Percentiles rank a stretch among this genome's conserved stretches.
phyloP scores from a whole-genome alignment of 371 early-diverging fungal species.

The Thermomucor indicae-seudaticae region DNA sequence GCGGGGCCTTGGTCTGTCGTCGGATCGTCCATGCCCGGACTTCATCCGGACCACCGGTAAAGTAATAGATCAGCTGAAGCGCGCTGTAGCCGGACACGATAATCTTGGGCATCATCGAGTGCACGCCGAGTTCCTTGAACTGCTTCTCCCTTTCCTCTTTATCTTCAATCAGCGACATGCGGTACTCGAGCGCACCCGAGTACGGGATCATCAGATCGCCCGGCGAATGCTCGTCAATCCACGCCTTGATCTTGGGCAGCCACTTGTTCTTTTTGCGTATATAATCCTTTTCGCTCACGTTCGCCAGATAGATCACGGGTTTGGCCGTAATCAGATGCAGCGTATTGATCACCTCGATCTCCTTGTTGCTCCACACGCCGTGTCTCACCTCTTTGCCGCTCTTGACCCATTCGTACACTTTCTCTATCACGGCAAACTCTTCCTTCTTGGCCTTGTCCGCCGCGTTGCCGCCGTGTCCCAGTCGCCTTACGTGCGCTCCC shows the following conservation, averaged over 20 bases:
- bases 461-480: conserved; percentile 76
- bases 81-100: conserved; percentile 90
- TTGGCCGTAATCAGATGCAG: conserved; percentile 96
- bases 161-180: conserved; percentile 30
- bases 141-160: conserved; percentile 61
- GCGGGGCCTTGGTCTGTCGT: conserved; percentile 89
- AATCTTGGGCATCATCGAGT: conserved; percentile 85
- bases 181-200: conserved; percentile 80
- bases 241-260: conserved; percentile 84
- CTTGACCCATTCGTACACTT: conserved; percentile 72
- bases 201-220: conserved; percentile 92
- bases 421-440: conserved; percentile 72
- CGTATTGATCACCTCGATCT: conserved; percentile 89
- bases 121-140: conserved; percentile 55
- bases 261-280: conserved; percentile 91
- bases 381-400: conserved; percentile 83
- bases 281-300: conserved; percentile 89
- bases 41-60: conserved; percentile 96
- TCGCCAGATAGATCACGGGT: conserved; percentile 96
- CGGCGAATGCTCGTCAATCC: conserved; percentile 86
- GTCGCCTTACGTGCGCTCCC: conserved; percentile 51
- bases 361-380: conserved; percentile 87
- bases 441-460: conserved; percentile 91
- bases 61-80: conserved; percentile 93
- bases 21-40: conserved; percentile 96